Conservation (phyloP, 306 rosid genomes). For the Arachis stenosperma region DNA sequence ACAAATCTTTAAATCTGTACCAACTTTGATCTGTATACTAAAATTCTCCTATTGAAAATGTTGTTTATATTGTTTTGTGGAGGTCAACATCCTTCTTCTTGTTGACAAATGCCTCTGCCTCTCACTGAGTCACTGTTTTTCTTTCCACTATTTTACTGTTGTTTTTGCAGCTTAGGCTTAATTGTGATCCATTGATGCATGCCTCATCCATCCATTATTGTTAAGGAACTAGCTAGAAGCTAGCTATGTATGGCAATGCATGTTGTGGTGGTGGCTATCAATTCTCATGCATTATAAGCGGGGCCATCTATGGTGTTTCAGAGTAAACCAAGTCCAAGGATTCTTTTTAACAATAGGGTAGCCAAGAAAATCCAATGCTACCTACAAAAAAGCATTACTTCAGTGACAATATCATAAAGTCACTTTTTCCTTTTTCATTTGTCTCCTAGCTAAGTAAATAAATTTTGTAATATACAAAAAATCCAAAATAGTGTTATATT, state of each 20-base stretch:
- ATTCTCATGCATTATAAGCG: not conserved
- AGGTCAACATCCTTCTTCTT: constrained; percentile 38
- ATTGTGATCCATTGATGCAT: not conserved
- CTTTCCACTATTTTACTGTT: not conserved
- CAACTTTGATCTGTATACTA: no score
- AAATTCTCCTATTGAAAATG: no score
- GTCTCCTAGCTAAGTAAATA: not conserved
- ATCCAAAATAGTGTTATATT: no score
- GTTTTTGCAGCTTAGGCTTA: constrained; percentile 2
- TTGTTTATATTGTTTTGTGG: constrained; percentile 2
- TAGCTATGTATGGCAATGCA: not conserved
- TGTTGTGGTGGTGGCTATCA: not conserved
- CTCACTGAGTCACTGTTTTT: not conserved
- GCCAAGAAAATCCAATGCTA: not conserved
- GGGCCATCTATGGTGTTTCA: not conserved
- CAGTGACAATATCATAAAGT: not conserved
- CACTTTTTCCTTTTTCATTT: not conserved
- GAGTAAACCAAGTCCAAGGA: not conserved
- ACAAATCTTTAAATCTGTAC: no score
- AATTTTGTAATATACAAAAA: no score
- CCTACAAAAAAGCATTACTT: not conserved
- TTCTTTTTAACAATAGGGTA: not conserved
- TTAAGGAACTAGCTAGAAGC: not conserved
- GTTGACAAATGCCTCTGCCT: not conserved
- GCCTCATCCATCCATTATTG: constrained; percentile 9